A percentile compares a stretch with the other conserved stretches of the same genome.
Evolutionary conservation across 2,329 filamentous ascomycete genomes (phyloP).

Genomic region (Aureobasidium sp.): DNA sequence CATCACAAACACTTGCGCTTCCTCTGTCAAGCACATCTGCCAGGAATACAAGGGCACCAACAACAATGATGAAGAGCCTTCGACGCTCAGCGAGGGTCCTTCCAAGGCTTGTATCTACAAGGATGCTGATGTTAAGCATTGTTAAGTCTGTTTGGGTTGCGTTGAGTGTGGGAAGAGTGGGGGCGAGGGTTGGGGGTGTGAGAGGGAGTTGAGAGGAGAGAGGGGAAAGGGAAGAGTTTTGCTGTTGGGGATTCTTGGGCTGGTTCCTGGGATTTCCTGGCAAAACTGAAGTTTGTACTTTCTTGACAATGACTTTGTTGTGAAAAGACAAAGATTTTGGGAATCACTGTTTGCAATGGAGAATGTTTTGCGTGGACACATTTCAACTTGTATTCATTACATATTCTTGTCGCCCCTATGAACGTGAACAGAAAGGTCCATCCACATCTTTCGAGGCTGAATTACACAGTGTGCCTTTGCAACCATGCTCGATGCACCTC

Average conservation of each 20-base stretch:
- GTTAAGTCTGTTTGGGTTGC: not conserved
- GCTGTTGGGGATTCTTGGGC: not conserved
- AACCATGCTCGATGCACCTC: not conserved
- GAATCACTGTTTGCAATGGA: not conserved
- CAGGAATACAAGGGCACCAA: constrained; percentile 30
- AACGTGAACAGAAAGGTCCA: not conserved
- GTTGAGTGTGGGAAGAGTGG: too few species aligned
- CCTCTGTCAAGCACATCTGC: constrained; percentile 31
- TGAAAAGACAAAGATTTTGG: not conserved
- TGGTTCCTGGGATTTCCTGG: not conserved
- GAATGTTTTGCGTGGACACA: not conserved
- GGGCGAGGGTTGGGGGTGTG: too few species aligned
- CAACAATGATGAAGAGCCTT: constrained; percentile 29
- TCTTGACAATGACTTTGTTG: not conserved
- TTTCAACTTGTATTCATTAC: not conserved
- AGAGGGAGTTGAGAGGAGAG: not conserved
- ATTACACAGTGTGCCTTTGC: not conserved
- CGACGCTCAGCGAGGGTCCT: constrained; percentile 26
- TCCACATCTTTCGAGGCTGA: not conserved
- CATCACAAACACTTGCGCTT: constrained; percentile 36
- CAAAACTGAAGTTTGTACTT: not conserved
- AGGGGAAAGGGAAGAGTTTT: too few species aligned
- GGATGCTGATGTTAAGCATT: constrained; percentile 21
- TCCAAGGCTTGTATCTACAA: constrained; percentile 29
- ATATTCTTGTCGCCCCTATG: not conserved